Conservation (phyloP, 192 early-diverging fungal genomes). For the Cladochytrium replicatum region DNA sequence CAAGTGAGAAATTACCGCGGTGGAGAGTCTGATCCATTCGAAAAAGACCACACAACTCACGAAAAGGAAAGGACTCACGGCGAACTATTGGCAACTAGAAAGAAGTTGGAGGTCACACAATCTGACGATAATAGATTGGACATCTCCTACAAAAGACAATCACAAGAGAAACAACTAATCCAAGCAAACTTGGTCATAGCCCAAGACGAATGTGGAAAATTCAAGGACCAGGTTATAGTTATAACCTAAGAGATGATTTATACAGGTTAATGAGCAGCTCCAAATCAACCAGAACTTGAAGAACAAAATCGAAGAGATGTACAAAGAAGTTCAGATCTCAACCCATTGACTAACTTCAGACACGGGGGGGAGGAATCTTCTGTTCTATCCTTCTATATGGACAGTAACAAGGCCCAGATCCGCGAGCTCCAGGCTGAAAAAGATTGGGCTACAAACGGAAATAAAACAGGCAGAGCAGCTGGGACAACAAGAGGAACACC, state of each 20-base stretch:
- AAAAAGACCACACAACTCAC: slow-evolving; percentile 15
- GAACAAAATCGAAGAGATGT: slow-evolving; percentile 21
- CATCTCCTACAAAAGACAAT: slow-evolving; percentile 18
- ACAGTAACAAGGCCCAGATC: slow-evolving; percentile 1
- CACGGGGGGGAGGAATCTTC: slow-evolving; percentile 8
- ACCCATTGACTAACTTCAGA: slow-evolving; percentile 4
- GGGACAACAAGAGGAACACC: slow-evolving; percentile 25
- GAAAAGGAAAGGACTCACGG: slow-evolving; percentile 37
- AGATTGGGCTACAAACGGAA: slow-evolving; percentile 9
- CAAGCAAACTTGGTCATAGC: slow-evolving; percentile 3
- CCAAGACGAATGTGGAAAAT: slow-evolving; percentile 15
- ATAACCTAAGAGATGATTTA: neutral
- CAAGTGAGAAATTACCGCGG: too few species aligned
- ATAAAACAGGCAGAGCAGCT: slow-evolving; percentile 15
- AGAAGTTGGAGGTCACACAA: slow-evolving; percentile 20
- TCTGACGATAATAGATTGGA: slow-evolving; percentile 17
- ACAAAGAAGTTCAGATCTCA: slow-evolving; percentile 6
- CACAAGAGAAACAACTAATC: slow-evolving; percentile 24
- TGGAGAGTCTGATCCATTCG: neutral
- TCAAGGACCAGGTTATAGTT: slow-evolving; percentile 16
- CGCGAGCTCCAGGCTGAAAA: slow-evolving; percentile 12
- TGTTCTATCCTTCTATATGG: slow-evolving; percentile 13
- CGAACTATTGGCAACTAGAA: slow-evolving; percentile 23
- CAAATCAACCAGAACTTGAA: slow-evolving; percentile 26
- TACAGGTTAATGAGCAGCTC: slow-evolving; percentile 33